These are phyloP conservation scores for Dimargaris cristalligena DNA, from an alignment of 192 early-diverging fungal genomes.

Conservation along the genomic window DNA sequence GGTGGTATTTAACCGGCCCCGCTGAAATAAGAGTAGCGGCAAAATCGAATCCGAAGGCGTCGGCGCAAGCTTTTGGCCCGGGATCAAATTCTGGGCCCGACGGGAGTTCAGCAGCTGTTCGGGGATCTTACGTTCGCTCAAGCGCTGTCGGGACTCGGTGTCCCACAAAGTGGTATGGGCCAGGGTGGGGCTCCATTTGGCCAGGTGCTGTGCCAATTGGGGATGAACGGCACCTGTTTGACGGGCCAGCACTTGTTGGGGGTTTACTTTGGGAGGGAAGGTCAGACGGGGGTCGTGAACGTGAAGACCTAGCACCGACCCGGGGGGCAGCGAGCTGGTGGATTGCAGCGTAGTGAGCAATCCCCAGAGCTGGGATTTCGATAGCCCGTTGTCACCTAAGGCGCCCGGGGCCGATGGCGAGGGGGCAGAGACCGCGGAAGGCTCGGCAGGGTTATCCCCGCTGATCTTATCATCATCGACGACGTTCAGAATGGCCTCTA, in stretches of 20 bases:
- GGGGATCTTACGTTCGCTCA: slow-evolving; percentile 24
- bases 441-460: too few relatives aligned
- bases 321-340: slow-evolving; percentile 58
- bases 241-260: background rate
- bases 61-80: slow-evolving; percentile 45
- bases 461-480: background rate
- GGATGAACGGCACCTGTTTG: background rate
- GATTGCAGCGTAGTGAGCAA: slow-evolving; percentile 30
- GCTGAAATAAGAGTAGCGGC: slow-evolving; percentile 69
- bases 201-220: slow-evolving; percentile 20
- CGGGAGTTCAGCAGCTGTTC: slow-evolving; percentile 41
- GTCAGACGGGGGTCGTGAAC: slow-evolving; percentile 73
- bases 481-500: slow-evolving; percentile 42
- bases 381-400: background rate
- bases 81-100: slow-evolving; percentile 38
- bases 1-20: slow-evolving; percentile 22
- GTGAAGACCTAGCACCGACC: slow-evolving; percentile 58
- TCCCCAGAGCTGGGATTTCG: slow-evolving; percentile 4
- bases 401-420: too few relatives aligned
- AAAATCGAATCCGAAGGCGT: slow-evolving; percentile 40
- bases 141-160: slow-evolving; percentile 19
- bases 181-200: slow-evolving; percentile 38
- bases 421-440: too few relatives aligned
- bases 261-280: slow-evolving; percentile 19
- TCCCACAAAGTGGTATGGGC: slow-evolving; percentile 42